phyloP scores from a whole-genome alignment of 768 basidiomycete species.

The Lactarius pseudohatsudake region DNA sequence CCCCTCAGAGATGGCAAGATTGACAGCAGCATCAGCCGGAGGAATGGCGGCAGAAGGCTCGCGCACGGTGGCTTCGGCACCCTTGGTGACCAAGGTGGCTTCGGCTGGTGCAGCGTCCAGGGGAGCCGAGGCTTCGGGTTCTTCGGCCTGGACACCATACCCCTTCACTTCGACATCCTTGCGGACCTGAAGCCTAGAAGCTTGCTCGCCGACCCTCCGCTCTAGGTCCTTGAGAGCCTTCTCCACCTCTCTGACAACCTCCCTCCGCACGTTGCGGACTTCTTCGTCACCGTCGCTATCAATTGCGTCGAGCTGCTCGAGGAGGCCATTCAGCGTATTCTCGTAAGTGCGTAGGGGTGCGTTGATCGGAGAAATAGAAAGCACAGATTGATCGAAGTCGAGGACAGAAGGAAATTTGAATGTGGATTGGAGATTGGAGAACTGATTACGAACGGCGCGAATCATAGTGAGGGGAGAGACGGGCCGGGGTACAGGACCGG shows the following conservation, averaged over 20 bases:
- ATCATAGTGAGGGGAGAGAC: constrained; percentile 18
- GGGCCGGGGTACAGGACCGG: background rate
- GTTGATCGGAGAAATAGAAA: constrained; percentile 62
- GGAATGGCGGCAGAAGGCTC: background rate
- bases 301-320: constrained; percentile 65
- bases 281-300: constrained; percentile 59
- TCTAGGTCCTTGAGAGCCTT: constrained; percentile 56
- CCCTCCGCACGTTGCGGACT: constrained; percentile 53
- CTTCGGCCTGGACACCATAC: background rate
- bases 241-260: constrained; percentile 60
- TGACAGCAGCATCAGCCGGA: constrained; percentile 3
- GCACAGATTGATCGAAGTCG: constrained; percentile 32
- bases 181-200: background rate
- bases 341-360: constrained; percentile 59
- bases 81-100: background rate
- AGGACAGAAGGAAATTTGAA: constrained; percentile 19
- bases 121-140: background rate
- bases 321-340: constrained; percentile 58
- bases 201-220: constrained; percentile 5
- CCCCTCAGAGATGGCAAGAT: constrained; percentile 4
- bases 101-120: background rate
- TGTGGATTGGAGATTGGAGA: constrained; percentile 12
- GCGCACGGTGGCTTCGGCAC: background rate
- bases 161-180: constrained; percentile 1
- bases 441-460: constrained; percentile 15